Conservation (phyloP, 2,329 filamentous ascomycete species). For the Pezicula neosporulosa region DNA sequence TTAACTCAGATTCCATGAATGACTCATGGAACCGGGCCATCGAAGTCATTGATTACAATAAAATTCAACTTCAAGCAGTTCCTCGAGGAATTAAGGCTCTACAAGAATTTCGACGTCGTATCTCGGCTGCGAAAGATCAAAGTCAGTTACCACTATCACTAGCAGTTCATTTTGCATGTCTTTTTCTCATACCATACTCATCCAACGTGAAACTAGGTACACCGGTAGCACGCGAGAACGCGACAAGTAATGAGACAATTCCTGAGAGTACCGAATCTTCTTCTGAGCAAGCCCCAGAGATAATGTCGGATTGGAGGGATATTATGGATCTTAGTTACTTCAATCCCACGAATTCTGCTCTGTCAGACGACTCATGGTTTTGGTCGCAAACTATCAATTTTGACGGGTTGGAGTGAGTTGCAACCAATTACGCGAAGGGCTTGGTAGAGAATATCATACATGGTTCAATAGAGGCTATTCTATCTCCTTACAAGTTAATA, state of each 20-base stretch:
- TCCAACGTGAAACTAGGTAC: no score
- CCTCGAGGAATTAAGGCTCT: neutral
- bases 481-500: no score
- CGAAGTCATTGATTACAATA: neutral
- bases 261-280: neutral
- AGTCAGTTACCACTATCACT: neutral
- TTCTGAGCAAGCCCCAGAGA: neutral
- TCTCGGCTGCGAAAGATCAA: neutral
- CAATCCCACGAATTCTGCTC: neutral
- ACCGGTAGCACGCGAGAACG: no score
- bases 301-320: neutral
- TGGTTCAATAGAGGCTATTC: no score
- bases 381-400: no score
- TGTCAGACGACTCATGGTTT: neutral
- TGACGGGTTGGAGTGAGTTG: no score
- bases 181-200: no score
- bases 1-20: neutral
- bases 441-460: no score
- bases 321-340: neutral
- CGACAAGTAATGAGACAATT: neutral
- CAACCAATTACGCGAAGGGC: no score
- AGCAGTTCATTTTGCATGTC: neutral
- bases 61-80: neutral
- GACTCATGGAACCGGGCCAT: neutral
- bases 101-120: neutral